Evolutionary conservation across 2,329 filamentous ascomycete species (phyloP).

Genomic region (Stemphylium lycopersici): DNA sequence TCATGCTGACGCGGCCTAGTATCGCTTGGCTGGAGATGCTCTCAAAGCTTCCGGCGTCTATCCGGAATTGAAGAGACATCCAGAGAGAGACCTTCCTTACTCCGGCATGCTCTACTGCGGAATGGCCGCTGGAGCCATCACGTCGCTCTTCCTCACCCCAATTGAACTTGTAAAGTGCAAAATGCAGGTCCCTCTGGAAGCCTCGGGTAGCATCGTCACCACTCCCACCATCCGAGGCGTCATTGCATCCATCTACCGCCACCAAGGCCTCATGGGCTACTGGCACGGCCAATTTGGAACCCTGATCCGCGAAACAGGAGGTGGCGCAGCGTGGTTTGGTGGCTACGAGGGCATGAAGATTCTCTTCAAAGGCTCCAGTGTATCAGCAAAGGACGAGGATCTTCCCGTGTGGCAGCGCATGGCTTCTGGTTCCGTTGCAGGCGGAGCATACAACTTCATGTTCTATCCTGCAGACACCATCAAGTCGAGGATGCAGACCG

Average conservation of each 20-base stretch:
- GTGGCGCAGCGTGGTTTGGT: constrained; percentile 90
- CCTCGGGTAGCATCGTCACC: constrained; percentile 49
- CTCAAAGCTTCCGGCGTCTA: constrained; percentile 66
- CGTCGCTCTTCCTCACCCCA: constrained; percentile 88
- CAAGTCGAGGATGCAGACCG: constrained; percentile 96
- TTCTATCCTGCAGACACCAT: constrained; percentile 98
- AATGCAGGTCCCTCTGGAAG: constrained; percentile 76
- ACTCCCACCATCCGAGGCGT: constrained; percentile 71
- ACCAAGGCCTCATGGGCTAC: constrained; percentile 83
- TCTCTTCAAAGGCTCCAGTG: constrained; percentile 65
- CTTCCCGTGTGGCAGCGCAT: constrained; percentile 88
- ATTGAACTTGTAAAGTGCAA: constrained; percentile 98
- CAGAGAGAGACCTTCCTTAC: constrained; percentile 69
- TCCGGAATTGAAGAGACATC: constrained; percentile 53
- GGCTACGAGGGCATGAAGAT: constrained; percentile 63
- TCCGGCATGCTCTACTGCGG: constrained; percentile 78
- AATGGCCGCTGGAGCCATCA: constrained; percentile 84
- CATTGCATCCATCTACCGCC: constrained; percentile 78
- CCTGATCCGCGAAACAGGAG: constrained; percentile 90
- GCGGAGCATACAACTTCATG: constrained; percentile 93
- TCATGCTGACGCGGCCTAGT: constrained; percentile 45
- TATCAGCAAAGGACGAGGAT: constrained; percentile 55
- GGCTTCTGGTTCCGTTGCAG: constrained; percentile 82
- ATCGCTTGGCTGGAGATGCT: constrained; percentile 58
- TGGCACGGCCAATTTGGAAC: constrained; percentile 96